A percentile compares a stretch with the other conserved stretches of the same genome.
These are phyloP conservation scores for Cephaloascus fragrans DNA, from an alignment of 805 yeast genomes.

Conservation along the genomic window DNA sequence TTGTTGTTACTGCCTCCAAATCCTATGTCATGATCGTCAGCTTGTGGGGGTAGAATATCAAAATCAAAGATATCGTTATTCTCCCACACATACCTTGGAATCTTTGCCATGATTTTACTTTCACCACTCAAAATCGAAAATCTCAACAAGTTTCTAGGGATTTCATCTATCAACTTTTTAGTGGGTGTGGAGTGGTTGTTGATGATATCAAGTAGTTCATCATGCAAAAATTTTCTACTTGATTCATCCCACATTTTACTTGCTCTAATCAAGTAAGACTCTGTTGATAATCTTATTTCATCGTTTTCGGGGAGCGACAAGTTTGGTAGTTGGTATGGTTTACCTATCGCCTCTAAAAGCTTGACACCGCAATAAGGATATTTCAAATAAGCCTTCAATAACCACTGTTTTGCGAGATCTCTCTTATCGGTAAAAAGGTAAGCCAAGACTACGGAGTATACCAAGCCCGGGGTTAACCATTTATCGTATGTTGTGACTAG, in stretches of 20 bases:
- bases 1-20: slow-evolving; percentile 14
- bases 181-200: slow-evolving; percentile 3
- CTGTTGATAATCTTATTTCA: slow-evolving; percentile 33
- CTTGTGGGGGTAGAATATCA: slow-evolving; percentile 61
- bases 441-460: slow-evolving; percentile 60
- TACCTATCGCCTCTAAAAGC: slow-evolving; percentile 38
- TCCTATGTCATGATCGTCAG: slow-evolving; percentile 25
- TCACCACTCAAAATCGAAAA: slow-evolving; percentile 67
- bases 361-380: slow-evolving; percentile 51
- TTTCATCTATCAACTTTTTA: slow-evolving; percentile 10
- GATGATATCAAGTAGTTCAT: slow-evolving; percentile 21
- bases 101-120: slow-evolving; percentile 56
- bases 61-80: slow-evolving; percentile 55
- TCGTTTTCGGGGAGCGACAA: slow-evolving; percentile 12
- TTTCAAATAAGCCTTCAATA: slow-evolving; percentile 38
- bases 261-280: slow-evolving; percentile 53
- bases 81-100: slow-evolving; percentile 55
- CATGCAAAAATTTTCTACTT: slow-evolving; percentile 36
- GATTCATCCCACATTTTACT: slow-evolving; percentile 40
- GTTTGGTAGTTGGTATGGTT: slow-evolving; percentile 7
- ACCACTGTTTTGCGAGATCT: slow-evolving; percentile 34
- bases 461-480: slow-evolving; percentile 69
- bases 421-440: slow-evolving; percentile 27
- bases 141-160: slow-evolving; percentile 56
- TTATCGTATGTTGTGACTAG: slow-evolving; percentile 44